Percentiles rank a stretch among this genome's conserved stretches.
phyloP scores from a whole-genome alignment of 106 monocot species.

The Iris macrosiphon region DNA sequence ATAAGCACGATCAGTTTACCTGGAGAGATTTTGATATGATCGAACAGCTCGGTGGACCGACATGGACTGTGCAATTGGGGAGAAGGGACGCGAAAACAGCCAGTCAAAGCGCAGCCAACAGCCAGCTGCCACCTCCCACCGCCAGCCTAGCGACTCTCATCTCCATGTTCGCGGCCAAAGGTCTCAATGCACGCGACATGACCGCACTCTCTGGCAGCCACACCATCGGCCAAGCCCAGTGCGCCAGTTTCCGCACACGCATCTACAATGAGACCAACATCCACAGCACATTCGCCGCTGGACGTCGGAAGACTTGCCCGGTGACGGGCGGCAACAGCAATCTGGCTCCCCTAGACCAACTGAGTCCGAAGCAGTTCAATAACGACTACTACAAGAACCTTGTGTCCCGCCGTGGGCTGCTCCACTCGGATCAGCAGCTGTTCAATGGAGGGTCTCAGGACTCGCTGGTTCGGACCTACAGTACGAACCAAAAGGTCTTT shows the following conservation, averaged over 20 bases:
- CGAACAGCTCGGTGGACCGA: conserved; percentile 22
- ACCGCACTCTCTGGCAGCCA: conserved; percentile 15
- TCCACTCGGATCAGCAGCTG: conserved; percentile 36
- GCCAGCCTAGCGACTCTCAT: background rate
- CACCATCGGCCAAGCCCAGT: conserved; percentile 25
- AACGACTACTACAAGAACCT: conserved; percentile 14
- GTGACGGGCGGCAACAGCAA: conserved; percentile 4
- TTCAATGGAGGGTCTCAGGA: conserved; percentile 7
- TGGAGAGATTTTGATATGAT: conserved; percentile 35
- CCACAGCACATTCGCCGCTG: conserved; percentile 4
- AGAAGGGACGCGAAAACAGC: conserved; percentile 28
- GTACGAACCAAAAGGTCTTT: background rate
- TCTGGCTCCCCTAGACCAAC: conserved; percentile 1
- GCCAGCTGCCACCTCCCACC: conserved; percentile 5
- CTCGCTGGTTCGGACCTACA: conserved; percentile 1
- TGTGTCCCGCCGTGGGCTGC: conserved; percentile 14
- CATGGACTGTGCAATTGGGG: conserved; percentile 21
- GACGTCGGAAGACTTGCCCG: conserved; percentile 7
- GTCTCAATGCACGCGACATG: conserved; percentile 13
- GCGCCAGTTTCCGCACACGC: conserved; percentile 8
- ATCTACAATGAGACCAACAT: conserved; percentile 32
- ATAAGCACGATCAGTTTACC: too few relatives aligned
- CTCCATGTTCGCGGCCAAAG: conserved; percentile 19
- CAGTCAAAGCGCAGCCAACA: conserved; percentile 5
- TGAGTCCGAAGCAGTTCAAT: conserved; percentile 7